Evolutionary conservation across 2,329 filamentous ascomycete species (phyloP).

Genomic region (Dryadomyces quercivorus): DNA sequence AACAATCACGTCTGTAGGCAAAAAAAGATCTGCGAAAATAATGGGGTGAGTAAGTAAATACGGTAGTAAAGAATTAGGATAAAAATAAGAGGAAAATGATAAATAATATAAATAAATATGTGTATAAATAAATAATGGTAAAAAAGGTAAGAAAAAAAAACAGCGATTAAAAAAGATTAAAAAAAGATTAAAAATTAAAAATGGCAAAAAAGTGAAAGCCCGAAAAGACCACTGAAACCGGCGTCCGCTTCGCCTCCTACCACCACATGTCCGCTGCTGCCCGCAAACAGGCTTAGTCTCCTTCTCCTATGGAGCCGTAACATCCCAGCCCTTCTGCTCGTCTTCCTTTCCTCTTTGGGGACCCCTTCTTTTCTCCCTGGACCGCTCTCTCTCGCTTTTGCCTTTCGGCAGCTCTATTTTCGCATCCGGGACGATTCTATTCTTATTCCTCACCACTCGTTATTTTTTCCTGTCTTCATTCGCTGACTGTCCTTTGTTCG

Average conservation of each 20-base stretch:
- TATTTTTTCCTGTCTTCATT: no score
- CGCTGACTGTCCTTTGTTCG: no score
- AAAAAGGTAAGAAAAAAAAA: background rate
- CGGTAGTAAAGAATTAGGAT: no score
- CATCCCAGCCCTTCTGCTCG: background rate
- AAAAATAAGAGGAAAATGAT: background rate
- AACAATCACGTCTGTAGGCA: background rate
- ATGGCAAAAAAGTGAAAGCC: background rate
- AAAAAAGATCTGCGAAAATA: background rate
- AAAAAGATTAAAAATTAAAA: background rate
- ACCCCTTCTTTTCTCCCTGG: no score
- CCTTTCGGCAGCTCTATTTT: background rate
- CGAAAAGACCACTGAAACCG: background rate
- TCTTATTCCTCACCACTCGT: background rate
- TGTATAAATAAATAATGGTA: background rate
- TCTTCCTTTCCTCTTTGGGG: background rate
- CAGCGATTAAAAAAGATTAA: background rate
- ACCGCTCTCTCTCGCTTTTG: no score
- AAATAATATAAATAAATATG: background rate
- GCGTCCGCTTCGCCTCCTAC: background rate
- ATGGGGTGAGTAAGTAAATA: background rate
- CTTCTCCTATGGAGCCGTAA: background rate
- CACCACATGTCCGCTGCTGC: background rate
- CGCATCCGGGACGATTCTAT: background rate
- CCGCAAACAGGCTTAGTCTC: background rate